Evolutionary conservation across 768 basidiomycete genomes (phyloP), one percentile per base, ranked within the genome.

Genomic region (Polyporus arcularius): DNA sequence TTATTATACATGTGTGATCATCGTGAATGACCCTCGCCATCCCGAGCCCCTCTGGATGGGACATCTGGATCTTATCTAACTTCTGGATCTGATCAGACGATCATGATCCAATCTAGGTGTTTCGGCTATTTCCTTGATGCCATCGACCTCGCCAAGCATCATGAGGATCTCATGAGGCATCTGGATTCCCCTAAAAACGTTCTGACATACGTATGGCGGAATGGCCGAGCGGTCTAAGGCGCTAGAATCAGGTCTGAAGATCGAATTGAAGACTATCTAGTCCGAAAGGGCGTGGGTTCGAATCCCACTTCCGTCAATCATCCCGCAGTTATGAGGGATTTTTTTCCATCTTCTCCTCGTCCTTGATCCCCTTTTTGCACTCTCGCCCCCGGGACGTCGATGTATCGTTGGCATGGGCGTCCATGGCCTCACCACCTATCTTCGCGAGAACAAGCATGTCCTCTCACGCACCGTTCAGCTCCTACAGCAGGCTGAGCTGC

Each of bases 221-320:
- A 81, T 82, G 82, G 81, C 82, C 81, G 81, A 82, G 82, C 78
- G 82, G 81, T 82, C 80, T 75, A 82, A 80, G 82, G 81, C 81
- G 82, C 81, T 80, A 81, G 81, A 82, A 79, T 82, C 81, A 82
- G 80, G 80, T 26, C n/a, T 26, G 21, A 26, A 26, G 21, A 26
- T 26, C 1, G 21, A 26, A 2, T 26, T 1, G 2, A 26, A 26
- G 21, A 26, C 21, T 26, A 26, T 26, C 21, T 26, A 26, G 21
- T 26, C 21, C 78, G 72, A 74, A 68, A 68, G 67, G 67, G 67
- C 67, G 65, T 63, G 67, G 67, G 67, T 68, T 68, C 67, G 62
- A 68, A 68, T 65, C 67, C 67, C 67, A 63, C 65, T 68, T 63
- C 65, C 63, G 66, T 67, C 66, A 67, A 2, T 2, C 21, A 26